Evolutionary conservation across 2,329 filamentous ascomycete genomes (phyloP).

Genomic region (Phialocephala sp.): DNA sequence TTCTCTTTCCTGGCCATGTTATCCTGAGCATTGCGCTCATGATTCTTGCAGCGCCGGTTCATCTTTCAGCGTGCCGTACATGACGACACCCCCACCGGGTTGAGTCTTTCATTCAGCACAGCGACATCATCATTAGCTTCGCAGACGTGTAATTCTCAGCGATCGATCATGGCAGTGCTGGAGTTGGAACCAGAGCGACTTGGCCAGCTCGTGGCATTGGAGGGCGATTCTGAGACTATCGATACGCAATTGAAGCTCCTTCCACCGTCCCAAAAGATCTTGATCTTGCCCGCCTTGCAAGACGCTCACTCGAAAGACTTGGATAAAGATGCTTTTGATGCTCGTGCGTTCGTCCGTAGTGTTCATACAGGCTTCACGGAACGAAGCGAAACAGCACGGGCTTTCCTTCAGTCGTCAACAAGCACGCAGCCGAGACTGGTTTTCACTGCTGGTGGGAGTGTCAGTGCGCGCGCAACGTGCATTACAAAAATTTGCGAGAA

Average conservation of each 20-base stretch:
- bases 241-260: conserved; percentile 65
- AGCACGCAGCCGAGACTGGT: conserved; percentile 58
- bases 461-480: conserved; percentile 59
- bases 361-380: conserved; percentile 56
- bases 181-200: conserved; percentile 11
- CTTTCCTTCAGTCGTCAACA: conserved; percentile 56
- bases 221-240: conserved; percentile 60
- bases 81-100: conserved; percentile 25
- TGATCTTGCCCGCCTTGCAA: conserved; percentile 55
- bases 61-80: background rate
- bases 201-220: conserved; percentile 64
- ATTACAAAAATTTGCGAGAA: conserved; percentile 59
- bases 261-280: conserved; percentile 61
- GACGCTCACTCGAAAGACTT: conserved; percentile 32
- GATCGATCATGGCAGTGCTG: conserved; percentile 8
- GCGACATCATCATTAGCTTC: background rate
- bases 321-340: conserved; percentile 46
- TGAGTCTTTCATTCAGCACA: conserved; percentile 20
- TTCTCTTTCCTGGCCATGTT: background rate
- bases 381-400: conserved; percentile 54
- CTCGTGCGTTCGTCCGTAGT: conserved; percentile 51
- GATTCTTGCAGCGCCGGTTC: background rate
- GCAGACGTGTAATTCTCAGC: conserved; percentile 7
- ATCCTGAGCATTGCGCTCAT: background rate
- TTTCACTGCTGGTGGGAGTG: conserved; percentile 65